These are phyloP conservation scores for Malassezia dermatis DNA, from an alignment of 1,284 basidiomycete species.

Conservation along the genomic window DNA sequence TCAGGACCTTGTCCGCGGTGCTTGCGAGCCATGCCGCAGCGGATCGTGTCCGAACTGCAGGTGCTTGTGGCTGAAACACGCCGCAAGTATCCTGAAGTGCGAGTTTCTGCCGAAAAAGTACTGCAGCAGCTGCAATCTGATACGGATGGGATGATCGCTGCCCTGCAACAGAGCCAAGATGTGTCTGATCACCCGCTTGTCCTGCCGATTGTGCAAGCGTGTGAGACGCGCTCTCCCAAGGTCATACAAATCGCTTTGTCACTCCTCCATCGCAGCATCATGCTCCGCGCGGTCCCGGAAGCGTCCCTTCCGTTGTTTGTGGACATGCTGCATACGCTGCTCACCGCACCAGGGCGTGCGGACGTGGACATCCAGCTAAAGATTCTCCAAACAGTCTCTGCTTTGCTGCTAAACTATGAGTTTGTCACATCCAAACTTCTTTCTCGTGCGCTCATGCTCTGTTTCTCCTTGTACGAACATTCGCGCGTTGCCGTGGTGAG, in stretches of 20 bases:
- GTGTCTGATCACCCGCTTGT: constrained; percentile 59
- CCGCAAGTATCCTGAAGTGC: constrained; percentile 43
- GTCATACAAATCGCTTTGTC: constrained; percentile 83
- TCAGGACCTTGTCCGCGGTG: not conserved
- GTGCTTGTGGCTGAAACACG: constrained; percentile 38
- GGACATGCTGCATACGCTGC: constrained; percentile 27
- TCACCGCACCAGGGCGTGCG: constrained; percentile 23
- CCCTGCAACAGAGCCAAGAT: constrained; percentile 6
- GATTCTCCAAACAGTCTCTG: constrained; percentile 39
- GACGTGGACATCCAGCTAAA: constrained; percentile 47
- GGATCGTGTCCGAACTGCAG: constrained; percentile 39
- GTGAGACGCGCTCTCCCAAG: constrained; percentile 83
- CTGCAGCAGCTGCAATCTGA: constrained; percentile 27
- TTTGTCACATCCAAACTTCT: constrained; percentile 33
- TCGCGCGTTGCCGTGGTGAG: constrained; percentile 90
- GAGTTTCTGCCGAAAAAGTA: constrained; percentile 28
- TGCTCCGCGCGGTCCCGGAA: constrained; percentile 54
- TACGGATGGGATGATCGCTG: constrained; percentile 11
- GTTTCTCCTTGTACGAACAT: constrained; percentile 79
- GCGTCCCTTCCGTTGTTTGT: constrained; percentile 21
- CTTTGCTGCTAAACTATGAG: constrained; percentile 33
- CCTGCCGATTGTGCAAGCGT: constrained; percentile 82
- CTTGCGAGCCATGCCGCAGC: constrained; percentile 28
- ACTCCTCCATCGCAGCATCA: constrained; percentile 79
- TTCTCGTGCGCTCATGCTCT: constrained; percentile 62